Conservation (phyloP, 345 rosid genomes). For the Salix udensis region DNA sequence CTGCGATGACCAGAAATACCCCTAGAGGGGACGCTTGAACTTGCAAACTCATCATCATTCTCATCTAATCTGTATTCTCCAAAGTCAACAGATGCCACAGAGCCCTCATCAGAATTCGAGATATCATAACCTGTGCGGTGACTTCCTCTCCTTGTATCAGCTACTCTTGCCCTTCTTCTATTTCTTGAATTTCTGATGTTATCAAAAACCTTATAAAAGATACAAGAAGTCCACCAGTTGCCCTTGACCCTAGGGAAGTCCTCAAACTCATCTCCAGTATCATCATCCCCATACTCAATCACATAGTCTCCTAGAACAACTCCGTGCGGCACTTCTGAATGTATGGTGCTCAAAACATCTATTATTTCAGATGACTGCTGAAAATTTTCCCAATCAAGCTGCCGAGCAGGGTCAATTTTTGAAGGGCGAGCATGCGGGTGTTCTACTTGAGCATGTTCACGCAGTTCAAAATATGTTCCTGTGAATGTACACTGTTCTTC, state of each 20-base stretch:
- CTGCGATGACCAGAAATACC: conserved; percentile 66
- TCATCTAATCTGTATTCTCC: conserved; percentile 83
- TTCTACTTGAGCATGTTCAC: conserved; percentile 61
- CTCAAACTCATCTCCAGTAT: conserved; percentile 81
- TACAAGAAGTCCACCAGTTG: conserved; percentile 97
- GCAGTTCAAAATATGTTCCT: conserved; percentile 66
- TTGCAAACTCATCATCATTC: conserved; percentile 69
- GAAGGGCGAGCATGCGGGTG: conserved; percentile 93
- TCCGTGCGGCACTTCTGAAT: conserved; percentile 92
- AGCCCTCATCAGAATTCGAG: conserved; percentile 89
- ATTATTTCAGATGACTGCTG: conserved; percentile 95
- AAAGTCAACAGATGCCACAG: conserved; percentile 74
- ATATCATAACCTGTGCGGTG: conserved; percentile 58
- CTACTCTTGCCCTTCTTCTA: conserved; percentile 74
- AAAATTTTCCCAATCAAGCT: conserved; percentile 95
- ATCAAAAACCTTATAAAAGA: conserved; percentile 78
- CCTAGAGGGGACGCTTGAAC: conserved; percentile 48
- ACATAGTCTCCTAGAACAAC: conserved; percentile 96
- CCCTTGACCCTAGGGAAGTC: conserved; percentile 73
- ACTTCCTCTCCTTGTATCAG: conserved; percentile 69
- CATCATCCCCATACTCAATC: conserved; percentile 92
- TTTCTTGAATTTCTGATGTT: conserved; percentile 84
- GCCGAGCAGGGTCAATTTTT: conserved; percentile 78
- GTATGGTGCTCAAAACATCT: conserved; percentile 93
- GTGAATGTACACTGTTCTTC: conserved; percentile 58